Conservation (phyloP, 2,329 filamentous ascomycete genomes). For the Exophiala oligosperma region DNA sequence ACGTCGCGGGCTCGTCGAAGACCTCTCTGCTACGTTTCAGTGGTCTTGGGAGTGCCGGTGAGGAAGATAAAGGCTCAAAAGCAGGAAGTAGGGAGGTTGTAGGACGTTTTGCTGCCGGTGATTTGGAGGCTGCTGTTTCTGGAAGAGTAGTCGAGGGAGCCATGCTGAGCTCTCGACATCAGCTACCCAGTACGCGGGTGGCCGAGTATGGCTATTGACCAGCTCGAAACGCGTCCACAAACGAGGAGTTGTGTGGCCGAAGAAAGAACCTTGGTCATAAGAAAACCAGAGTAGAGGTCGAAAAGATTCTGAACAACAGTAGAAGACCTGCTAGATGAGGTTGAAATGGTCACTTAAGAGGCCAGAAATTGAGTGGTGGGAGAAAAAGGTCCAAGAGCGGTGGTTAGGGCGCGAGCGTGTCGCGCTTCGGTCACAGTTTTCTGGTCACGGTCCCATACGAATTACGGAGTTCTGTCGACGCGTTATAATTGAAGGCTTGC, state of each 20-base stretch:
- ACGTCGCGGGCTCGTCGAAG: slow-evolving; percentile 56
- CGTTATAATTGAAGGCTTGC: too few relatives aligned
- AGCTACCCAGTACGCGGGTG: slow-evolving; percentile 17
- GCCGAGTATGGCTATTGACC: slow-evolving; percentile 26
- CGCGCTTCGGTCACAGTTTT: too few relatives aligned
- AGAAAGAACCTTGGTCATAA: slow-evolving; percentile 10
- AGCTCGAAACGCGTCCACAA: slow-evolving; percentile 34
- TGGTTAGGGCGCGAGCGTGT: too few relatives aligned
- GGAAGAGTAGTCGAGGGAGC: slow-evolving; percentile 21
- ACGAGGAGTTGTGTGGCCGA: slow-evolving; percentile 34
- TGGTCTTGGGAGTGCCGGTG: slow-evolving; percentile 49
- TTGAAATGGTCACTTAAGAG: slow-evolving; percentile 19
- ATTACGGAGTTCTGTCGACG: too few relatives aligned
- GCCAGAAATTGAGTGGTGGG: slow-evolving; percentile 9
- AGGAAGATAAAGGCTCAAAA: slow-evolving; percentile 51
- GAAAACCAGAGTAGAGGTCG: slow-evolving; percentile 4
- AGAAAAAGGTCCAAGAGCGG: background rate
- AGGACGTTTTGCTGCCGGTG: slow-evolving; percentile 47
- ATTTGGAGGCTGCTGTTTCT: slow-evolving; percentile 26
- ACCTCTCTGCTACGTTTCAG: slow-evolving; percentile 49
- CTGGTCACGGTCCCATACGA: too few relatives aligned
- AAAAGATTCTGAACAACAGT: background rate
- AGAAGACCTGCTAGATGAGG: slow-evolving; percentile 3
- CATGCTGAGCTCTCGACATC: slow-evolving; percentile 14
- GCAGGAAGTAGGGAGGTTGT: slow-evolving; percentile 48